Base-by-base conservation (phyloP, 345 rosid species). In the Pistacia integerrima region DNA sequence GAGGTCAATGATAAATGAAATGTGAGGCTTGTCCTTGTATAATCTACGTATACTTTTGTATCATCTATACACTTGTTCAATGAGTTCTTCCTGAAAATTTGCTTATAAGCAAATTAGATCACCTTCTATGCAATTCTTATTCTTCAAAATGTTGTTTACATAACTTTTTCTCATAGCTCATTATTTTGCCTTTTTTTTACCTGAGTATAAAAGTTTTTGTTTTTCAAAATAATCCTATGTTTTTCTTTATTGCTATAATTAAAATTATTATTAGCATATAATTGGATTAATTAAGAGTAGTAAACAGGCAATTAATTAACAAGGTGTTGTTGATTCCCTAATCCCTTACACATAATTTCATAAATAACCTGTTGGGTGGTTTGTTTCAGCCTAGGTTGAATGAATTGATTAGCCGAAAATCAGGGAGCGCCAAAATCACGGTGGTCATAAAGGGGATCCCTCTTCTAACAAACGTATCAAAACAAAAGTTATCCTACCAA, bases 401-500 rank as follows among this genome's bases (percentile, higher is more conserved):
- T 54, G 49, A 16, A 33, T 74, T 51, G 63, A 64, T 64, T 74
- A 64, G 7, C 63, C 63, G 69, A 52, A 51, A 74, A 64, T 63
- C 54, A 74, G 55, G 70, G 77, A 46, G 70, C 52, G 67, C 83
- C 60, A 41, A 66, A 76, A 51, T 81, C 76, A 77, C 78, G 84
- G 81, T 74, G 75, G 17, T 33, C 49, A 57, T 12, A 18, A 73
- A 41, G 80, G 75, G 70, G 8, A 7, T 41, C 9, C 74, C 72
- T 60, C 57, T 49, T 12, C 79, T 75, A 67, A 67, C 82, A 75
- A 78, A 78, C 74, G 75, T 35, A 48, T 72, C 77, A 55, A 67
- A 73, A 72, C 84, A 80, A 86, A 83, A 59, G 6, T 52, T 41
- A 5, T 68, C 76, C 79, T 69, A 76, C 70, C 67, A 12, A 73